phyloP scores from a whole-genome alignment of 2,329 filamentous ascomycete species.

The Phaeosphaeria sp. region DNA sequence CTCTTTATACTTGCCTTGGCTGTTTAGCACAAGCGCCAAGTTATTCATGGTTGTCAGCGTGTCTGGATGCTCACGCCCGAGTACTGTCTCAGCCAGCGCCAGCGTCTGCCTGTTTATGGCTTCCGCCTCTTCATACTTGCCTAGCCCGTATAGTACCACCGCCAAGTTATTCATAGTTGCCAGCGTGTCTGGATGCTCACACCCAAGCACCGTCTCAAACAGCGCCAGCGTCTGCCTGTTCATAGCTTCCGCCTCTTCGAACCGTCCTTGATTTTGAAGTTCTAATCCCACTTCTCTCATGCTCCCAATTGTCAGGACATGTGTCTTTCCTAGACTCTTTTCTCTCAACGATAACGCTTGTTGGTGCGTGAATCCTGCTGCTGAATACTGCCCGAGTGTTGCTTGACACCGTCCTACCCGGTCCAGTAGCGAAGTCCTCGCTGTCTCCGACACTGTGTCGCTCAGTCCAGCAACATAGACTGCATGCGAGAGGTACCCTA shows the following conservation, averaged over 20 bases:
- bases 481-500: conserved; percentile 42
- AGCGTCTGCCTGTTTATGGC: conserved; percentile 5
- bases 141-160: too few relatives aligned
- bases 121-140: conserved; percentile 1
- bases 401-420: conserved; percentile 14
- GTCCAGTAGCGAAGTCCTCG: conserved; percentile 11
- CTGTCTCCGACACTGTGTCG: neutral
- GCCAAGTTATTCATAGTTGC: neutral
- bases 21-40: too few relatives aligned
- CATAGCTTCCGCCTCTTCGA: neutral
- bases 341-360: conserved; percentile 8
- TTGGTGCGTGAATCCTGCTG: conserved; percentile 9
- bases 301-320: neutral
- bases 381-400: conserved; percentile 12
- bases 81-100: conserved; percentile 5
- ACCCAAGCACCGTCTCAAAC: neutral
- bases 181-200: neutral
- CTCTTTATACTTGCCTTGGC: neutral
- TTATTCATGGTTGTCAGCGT: conserved; percentile 13
- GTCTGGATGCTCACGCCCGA: conserved; percentile 10
- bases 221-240: neutral
- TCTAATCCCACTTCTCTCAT: neutral
- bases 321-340: conserved; percentile 5
- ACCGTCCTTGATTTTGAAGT: conserved; percentile 17
- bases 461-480: conserved; percentile 9